phyloP scores from a whole-genome alignment of 371 early-diverging fungal species.

The Mucor indicus region DNA sequence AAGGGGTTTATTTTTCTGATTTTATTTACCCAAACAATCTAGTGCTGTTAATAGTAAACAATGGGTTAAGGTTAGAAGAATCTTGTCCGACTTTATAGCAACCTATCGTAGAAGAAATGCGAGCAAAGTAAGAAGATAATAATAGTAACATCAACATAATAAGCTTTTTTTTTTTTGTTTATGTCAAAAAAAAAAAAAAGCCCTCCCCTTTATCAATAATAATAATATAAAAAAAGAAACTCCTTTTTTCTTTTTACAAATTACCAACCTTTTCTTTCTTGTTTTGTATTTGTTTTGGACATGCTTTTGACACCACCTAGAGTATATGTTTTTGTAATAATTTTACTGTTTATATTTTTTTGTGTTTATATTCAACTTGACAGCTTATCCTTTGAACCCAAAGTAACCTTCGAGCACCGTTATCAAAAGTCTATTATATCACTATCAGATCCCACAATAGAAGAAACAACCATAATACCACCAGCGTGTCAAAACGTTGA shows the following conservation, averaged over 20 bases:
- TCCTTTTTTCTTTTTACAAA: neutral
- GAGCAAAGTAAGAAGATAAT: conserved; percentile 13
- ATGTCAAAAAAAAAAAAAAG: too few species aligned
- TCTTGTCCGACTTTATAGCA: conserved; percentile 51
- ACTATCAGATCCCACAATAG: conserved; percentile 4
- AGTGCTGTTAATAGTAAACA: conserved; percentile 41
- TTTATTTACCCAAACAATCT: too few species aligned
- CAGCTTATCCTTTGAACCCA: conserved; percentile 2
- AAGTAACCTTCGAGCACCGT: too few species aligned
- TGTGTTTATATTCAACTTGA: neutral
- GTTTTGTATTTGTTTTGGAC: neutral
- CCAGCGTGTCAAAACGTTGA: conserved; percentile 21
- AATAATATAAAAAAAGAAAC: too few species aligned
- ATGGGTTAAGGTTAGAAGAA: conserved; percentile 35
- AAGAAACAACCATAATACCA: conserved; percentile 1
- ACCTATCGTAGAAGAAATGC: conserved; percentile 35
- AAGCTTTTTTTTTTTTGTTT: neutral
- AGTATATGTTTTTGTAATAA: too few species aligned
- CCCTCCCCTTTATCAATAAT: too few species aligned
- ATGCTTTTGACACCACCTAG: too few species aligned
- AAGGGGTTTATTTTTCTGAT: conserved; percentile 5
- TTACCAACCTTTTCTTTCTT: neutral
- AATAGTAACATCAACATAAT: neutral
- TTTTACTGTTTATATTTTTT: conserved; percentile 4
- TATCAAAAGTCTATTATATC: neutral